Conservation (phyloP, 495 filamentous ascomycete genomes). For the Neurospora africana region DNA sequence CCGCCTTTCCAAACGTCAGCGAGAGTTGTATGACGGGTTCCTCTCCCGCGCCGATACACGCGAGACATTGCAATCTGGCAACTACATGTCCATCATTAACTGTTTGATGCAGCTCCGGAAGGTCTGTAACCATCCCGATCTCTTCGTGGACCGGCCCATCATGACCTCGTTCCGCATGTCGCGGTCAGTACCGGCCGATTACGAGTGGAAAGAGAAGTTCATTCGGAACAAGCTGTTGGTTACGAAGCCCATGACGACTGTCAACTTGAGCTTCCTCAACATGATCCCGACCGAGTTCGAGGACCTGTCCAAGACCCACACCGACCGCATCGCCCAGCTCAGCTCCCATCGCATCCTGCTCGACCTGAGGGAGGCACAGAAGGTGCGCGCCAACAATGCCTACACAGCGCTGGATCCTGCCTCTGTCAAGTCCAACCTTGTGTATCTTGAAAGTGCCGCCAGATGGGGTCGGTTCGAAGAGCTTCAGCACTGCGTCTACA, state of each 20-base stretch:
- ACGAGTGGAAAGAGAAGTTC: conserved; percentile 61
- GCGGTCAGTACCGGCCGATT: conserved; percentile 69
- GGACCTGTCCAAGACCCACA: conserved; percentile 46
- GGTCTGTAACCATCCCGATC: conserved; percentile 96
- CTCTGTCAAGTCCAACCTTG: conserved; percentile 56
- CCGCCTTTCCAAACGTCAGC: conserved; percentile 84
- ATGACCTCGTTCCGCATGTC: conserved; percentile 94
- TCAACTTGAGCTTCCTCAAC: conserved; percentile 71
- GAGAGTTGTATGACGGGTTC: conserved; percentile 94
- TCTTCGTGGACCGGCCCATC: conserved; percentile 96
- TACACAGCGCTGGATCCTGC: conserved; percentile 49
- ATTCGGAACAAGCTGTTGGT: conserved; percentile 57
- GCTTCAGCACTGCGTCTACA: conserved; percentile 66
- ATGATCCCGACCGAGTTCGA: conserved; percentile 68
- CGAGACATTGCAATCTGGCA: conserved; percentile 82
- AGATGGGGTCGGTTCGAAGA: conserved; percentile 66
- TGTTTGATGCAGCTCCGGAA: conserved; percentile 96
- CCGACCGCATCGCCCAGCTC: conserved; percentile 50
- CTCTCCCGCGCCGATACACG: conserved; percentile 87
- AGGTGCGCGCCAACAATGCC: conserved; percentile 46
- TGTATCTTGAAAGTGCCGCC: conserved; percentile 60
- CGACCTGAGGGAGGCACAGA: conserved; percentile 52
- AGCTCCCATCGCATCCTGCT: conserved; percentile 54
- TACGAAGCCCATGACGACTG: conserved; percentile 51
- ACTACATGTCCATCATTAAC: conserved; percentile 96